phyloP scores from a whole-genome alignment of 164 flowering plant genomes.

The Chimonanthus praecox region DNA sequence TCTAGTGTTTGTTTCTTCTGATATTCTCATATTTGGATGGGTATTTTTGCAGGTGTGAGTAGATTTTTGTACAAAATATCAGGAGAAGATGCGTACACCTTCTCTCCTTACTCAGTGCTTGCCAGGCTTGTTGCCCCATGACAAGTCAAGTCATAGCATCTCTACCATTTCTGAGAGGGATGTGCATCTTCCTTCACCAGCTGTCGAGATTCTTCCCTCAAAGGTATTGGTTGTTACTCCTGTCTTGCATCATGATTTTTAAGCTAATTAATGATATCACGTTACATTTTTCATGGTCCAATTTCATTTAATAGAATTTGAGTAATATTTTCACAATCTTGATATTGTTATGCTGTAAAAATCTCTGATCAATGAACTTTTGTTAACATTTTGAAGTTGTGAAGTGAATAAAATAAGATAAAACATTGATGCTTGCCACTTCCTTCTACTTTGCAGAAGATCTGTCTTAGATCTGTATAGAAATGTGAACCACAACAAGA shows the following conservation, averaged over 20 bases:
- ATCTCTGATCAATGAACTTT: not conserved
- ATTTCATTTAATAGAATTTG: no score
- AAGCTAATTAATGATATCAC: not conserved
- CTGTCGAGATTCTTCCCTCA: constrained; percentile 91
- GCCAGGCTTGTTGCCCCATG: constrained; percentile 64
- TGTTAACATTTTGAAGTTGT: not conserved
- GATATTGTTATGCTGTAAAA: not conserved
- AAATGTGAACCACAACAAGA: not conserved
- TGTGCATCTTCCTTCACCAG: constrained; percentile 58
- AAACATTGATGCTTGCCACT: not conserved
- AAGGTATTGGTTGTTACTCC: constrained; percentile 38
- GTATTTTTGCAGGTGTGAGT: not conserved
- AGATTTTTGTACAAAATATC: constrained; percentile 3
- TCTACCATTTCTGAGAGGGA: constrained; percentile 53
- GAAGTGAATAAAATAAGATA: not conserved
- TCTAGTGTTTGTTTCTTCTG: not conserved
- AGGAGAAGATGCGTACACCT: constrained; percentile 61
- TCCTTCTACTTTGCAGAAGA: not conserved
- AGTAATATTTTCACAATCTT: no score
- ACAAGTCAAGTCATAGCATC: constrained; percentile 45
- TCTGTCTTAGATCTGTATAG: not conserved
- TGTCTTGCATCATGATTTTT: not conserved
- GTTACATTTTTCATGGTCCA: not conserved
- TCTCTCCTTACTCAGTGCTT: constrained; percentile 74
- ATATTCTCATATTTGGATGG: not conserved